Conservation (phyloP, 352 stramenopile species). For the Phytophthora vignae region DNA sequence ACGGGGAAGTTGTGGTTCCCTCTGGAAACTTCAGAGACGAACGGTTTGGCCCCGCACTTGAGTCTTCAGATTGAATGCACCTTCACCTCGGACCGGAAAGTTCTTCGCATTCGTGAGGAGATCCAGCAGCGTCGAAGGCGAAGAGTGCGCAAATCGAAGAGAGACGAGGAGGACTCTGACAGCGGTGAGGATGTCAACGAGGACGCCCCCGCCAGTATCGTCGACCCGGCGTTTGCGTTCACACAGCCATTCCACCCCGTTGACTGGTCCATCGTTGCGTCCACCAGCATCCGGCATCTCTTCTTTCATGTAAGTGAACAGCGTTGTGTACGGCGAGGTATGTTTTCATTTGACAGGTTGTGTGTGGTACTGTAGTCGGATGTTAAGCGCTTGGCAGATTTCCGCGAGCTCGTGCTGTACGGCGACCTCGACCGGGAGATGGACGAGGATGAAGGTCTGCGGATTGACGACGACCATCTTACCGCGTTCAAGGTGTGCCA, state of each 20-base stretch:
- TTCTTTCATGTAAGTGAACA: slow-evolving; percentile 63
- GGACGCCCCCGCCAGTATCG: slow-evolving; percentile 20
- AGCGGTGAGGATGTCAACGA: slow-evolving; percentile 9
- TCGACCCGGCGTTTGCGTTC: slow-evolving; percentile 69
- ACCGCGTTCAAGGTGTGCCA: slow-evolving; percentile 64
- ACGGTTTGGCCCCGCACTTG: slow-evolving; percentile 27
- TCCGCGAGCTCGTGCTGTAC: slow-evolving; percentile 62
- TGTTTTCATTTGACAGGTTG: background rate
- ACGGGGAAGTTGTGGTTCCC: slow-evolving; percentile 51
- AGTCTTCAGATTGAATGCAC: slow-evolving; percentile 48
- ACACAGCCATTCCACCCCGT: slow-evolving; percentile 53
- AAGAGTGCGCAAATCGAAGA: background rate
- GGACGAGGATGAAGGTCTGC: slow-evolving; percentile 54
- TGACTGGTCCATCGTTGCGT: slow-evolving; percentile 66
- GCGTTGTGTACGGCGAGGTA: background rate
- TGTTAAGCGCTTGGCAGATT: slow-evolving; percentile 58
- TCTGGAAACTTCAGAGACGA: slow-evolving; percentile 35
- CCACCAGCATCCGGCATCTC: slow-evolving; percentile 64
- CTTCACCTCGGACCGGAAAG: slow-evolving; percentile 44
- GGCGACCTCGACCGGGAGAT: slow-evolving; percentile 63
- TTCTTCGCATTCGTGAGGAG: slow-evolving; percentile 33
- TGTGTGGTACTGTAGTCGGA: slow-evolving; percentile 39
- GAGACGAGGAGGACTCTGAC: slow-evolving; percentile 8
- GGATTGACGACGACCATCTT: slow-evolving; percentile 59
- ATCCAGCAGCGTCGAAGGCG: slow-evolving; percentile 13